Evolutionary conservation across 1,284 basidiomycete species (phyloP).

Genomic region (Cutaneotrichosporon mucoides): DNA sequence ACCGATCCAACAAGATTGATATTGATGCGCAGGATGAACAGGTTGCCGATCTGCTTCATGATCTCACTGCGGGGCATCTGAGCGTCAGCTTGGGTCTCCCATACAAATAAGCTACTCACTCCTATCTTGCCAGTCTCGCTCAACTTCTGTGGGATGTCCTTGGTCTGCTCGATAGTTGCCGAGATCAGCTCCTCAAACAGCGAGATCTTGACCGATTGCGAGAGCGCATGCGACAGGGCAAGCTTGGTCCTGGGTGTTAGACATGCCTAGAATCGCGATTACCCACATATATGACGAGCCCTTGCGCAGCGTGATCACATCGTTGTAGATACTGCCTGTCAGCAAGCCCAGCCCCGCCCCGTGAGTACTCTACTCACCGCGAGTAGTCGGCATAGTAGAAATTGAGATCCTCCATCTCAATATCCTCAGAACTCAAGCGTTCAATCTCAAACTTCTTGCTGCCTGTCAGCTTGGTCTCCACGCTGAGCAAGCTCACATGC

Average conservation of each 20-base stretch:
- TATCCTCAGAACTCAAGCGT: slow-evolving; percentile 71
- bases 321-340: slow-evolving; percentile 80
- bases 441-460: slow-evolving; percentile 92
- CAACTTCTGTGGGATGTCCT: slow-evolving; percentile 89
- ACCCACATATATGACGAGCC: slow-evolving; percentile 91
- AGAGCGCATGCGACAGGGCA: slow-evolving; percentile 86
- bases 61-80: slow-evolving; percentile 65
- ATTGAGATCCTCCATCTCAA: slow-evolving; percentile 95
- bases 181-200: slow-evolving; percentile 91
- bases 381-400: slow-evolving; percentile 97
- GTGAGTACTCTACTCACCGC: slow-evolving; percentile 56
- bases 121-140: slow-evolving; percentile 93
- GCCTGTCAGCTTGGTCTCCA: slow-evolving; percentile 6
- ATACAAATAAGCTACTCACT: slow-evolving; percentile 51
- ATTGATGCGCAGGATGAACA: slow-evolving; percentile 90
- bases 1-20: slow-evolving; percentile 95
- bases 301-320: slow-evolving; percentile 90
- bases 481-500: slow-evolving; percentile 60
- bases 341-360: neutral
- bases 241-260: slow-evolving; percentile 74
- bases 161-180: slow-evolving; percentile 91
- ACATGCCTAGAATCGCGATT: neutral
- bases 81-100: neutral
- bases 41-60: slow-evolving; percentile 93
- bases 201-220: slow-evolving; percentile 96